Evolutionary conservation across 2,329 filamentous ascomycete genomes (phyloP).

Genomic region (Beauveria rudraprayagi): DNA sequence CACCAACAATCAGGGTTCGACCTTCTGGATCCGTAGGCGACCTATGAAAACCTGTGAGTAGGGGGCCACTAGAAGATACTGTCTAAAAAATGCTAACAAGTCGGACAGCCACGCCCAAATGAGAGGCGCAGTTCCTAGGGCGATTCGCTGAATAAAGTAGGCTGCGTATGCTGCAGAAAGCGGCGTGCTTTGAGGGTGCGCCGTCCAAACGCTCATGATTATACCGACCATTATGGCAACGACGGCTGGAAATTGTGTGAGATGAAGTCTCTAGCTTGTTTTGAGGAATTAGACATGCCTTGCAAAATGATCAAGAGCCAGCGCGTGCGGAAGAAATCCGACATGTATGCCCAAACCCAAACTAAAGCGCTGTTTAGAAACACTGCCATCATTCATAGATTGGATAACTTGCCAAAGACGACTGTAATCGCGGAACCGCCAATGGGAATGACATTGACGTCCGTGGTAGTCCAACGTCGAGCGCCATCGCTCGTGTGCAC

Average conservation of each 20-base stretch:
- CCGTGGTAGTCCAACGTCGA: conserved; percentile 21
- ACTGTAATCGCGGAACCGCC: conserved; percentile 31
- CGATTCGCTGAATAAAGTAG: conserved; percentile 42
- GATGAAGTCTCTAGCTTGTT: not conserved
- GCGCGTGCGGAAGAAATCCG: conserved; percentile 39
- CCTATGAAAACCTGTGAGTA: not conserved
- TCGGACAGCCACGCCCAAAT: conserved; percentile 46
- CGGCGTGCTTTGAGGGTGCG: conserved; percentile 32
- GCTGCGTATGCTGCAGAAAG: conserved; percentile 41
- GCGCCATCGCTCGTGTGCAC: conserved; percentile 18
- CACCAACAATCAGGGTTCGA: conserved; percentile 34
- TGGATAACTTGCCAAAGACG: conserved; percentile 25
- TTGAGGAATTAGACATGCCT: conserved; percentile 18
- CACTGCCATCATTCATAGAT: accelerated
- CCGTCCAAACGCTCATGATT: conserved; percentile 47
- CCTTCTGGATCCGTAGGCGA: conserved; percentile 8
- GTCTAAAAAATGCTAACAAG: conserved; percentile 19
- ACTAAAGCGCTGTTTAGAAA: conserved; percentile 22
- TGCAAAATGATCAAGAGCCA: conserved; percentile 43
- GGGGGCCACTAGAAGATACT: accelerated
- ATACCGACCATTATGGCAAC: conserved; percentile 41
- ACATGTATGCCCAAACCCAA: conserved; percentile 46
- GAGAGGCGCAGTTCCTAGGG: conserved; percentile 41
- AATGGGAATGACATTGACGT: conserved; percentile 46
- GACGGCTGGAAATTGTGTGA: conserved; percentile 18